Percentiles rank a stretch among this genome's conserved stretches.
Conservation (phyloP, 2,329 filamentous ascomycete genomes). For the Xylariaceae sp. region DNA sequence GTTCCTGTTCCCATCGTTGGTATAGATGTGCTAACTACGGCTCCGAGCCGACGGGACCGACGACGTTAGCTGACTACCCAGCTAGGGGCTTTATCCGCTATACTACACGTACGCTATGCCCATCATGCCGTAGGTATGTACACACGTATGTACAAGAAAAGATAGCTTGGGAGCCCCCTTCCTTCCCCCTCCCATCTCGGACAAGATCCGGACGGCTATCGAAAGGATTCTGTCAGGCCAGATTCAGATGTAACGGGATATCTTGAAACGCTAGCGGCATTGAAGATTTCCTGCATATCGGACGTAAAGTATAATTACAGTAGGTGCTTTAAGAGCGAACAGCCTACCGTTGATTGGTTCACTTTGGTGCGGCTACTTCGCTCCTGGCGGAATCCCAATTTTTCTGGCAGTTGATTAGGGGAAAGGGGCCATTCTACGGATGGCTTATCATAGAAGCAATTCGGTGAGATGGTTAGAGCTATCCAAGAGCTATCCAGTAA, state of each 20-base stretch:
- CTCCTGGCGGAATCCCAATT: neutral
- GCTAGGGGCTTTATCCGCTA: neutral
- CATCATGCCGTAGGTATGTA: no score
- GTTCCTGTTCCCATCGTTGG: neutral
- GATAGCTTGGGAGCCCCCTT: neutral
- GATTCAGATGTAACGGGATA: neutral
- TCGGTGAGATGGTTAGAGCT: no score
- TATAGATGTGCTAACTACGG: neutral
- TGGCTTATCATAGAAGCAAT: no score
- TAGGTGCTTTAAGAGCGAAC: neutral
- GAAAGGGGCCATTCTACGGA: no score
- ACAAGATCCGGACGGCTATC: neutral
- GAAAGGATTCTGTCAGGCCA: neutral
- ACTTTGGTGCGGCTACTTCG: neutral
- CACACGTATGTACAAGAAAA: no score
- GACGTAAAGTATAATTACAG: neutral
- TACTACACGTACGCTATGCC: no score
- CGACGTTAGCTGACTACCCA: neutral
- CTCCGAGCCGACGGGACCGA: constrained; percentile 3
- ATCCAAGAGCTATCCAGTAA: neutral
- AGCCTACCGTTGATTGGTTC: neutral
- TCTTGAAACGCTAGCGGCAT: neutral
- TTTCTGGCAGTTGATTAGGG: no score
- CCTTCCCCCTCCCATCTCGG: neutral
- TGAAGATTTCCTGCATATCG: neutral